Evolutionary conservation across 495 filamentous ascomycete species (phyloP), one percentile per base, ranked within the genome.

Genomic region (Lichenothelia convexa): DNA sequence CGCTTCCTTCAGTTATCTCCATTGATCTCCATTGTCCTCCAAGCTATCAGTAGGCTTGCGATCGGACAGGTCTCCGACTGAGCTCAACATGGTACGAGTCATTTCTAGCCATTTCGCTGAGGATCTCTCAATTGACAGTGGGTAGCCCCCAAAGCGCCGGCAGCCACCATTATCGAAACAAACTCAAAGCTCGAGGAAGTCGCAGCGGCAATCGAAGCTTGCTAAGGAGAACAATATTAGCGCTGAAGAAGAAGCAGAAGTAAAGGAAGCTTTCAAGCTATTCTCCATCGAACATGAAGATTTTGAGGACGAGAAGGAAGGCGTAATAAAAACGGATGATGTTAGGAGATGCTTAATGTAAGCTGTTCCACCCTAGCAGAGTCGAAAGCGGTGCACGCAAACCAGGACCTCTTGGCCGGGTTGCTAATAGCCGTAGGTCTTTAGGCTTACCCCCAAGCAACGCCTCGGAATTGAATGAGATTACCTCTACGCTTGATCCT

Each of bases 221-320:
- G 85, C 86, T 3, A 80, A 80, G 54, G 80, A 89, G 43, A 73
- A 94, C 64, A 69, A 80, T 53, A 73, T 97, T 54, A 75, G 72
- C 19, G 73, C 70, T 16, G 71, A 72, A 34, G 78, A 93, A 60
- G 89, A 97, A 52, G 63, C 68, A 44, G 83, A 93, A 54, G 93
- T 97, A 47, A 71, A 71, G 46, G 84, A 93, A 55, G 85, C 84
- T 12, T 97, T 89, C 57, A 57, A 67, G 21, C 65, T 94, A 13
- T 97, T 94, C 56, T 59, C 79, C 1, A 41, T 53, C 2, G 37
- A 47, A 11, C 47, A 64, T 43, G 66, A 77, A 36, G 68, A 73
- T 21, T 71, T 72, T 48, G 63, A 71, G 2, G 65, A 68, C 41
- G 73, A 80, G 44, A 73, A 75, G 39, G 70, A 80, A 32, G 78